Evolutionary conservation across 495 filamentous ascomycete species (phyloP), one percentile per base, ranked within the genome.

Genomic region (Talaromyces thailandensis): DNA sequence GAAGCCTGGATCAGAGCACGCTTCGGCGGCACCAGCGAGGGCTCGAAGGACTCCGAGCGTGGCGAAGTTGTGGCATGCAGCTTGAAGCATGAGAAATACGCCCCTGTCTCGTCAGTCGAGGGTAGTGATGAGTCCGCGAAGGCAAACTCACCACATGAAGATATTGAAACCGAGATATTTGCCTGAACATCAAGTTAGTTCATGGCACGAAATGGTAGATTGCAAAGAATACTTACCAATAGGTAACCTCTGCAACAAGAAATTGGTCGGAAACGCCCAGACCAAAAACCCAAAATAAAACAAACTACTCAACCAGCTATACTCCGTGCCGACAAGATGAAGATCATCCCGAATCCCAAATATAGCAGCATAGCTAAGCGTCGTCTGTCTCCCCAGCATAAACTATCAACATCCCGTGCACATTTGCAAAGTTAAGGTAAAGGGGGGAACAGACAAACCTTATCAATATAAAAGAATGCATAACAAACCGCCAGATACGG

Each of bases 401-500:
- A 73, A 40, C 73, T 72, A 67, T 77, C 74, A 25, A 77, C 74
- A 64, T 31, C 73, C 76, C 58, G 67, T 29, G 7, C 7, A 62
- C 26, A 73, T 12, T 57, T n/a, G 55, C 16, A 64, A 57, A 18
- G 52, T 7, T 48, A 60, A 32, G 60, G 51, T 14, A 65, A 70
- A 9, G 58, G 53, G 28, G 62, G 70, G 11, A n/a, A n/a, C n/a
- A 63, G 73, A 63, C 57, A 9, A 52, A 71, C 76, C 69, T 84
- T 83, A 56, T 84, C 82, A 64, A 85, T 83, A 58, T 83, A 85
- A 61, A 84, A 84, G 67, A 86, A 86, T 0, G 77, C 77, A 70
- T 85, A 86, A 60, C 80, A 86, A 40, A 86, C 77, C 4, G 78
- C 80, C 23, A 86, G 66, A 66, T 78, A 76, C 2, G 77, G 77